A percentile compares a stretch with the other conserved stretches of the same genome.
Conservation (phyloP, 1,284 basidiomycete species). For the Bondarzewia mesenterica region DNA sequence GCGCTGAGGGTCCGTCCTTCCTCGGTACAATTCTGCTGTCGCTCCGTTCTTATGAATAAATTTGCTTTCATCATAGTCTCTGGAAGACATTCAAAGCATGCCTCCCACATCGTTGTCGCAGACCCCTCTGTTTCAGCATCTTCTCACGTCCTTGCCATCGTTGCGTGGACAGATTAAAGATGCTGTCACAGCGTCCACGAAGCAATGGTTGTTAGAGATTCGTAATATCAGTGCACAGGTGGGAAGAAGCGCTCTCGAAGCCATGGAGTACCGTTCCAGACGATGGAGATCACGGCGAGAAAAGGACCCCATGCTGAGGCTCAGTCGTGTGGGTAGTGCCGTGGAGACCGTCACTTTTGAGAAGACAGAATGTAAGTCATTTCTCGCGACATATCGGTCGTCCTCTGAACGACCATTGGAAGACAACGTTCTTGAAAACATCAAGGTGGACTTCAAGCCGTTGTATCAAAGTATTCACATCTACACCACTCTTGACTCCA, state of each 20-base stretch:
- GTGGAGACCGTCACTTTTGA: conserved; percentile 94
- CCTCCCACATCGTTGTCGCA: conserved; percentile 87
- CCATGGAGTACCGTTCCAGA: conserved; percentile 80
- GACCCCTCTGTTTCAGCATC: conserved; percentile 89
- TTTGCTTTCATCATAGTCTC: conserved; percentile 56
- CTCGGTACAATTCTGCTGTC: conserved; percentile 2
- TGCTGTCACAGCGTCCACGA: conserved; percentile 90
- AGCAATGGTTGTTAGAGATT: conserved; percentile 96
- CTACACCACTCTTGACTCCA: conserved; percentile 84
- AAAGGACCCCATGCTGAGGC: conserved; percentile 64
- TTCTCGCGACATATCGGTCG: not conserved
- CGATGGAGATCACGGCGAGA: conserved; percentile 82
- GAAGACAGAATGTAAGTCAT: conserved; percentile 82
- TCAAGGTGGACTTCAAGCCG: conserved; percentile 91
- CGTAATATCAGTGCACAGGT: conserved; percentile 84
- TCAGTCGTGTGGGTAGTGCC: conserved; percentile 87
- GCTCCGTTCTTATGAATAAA: conserved; percentile 9
- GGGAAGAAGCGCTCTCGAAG: conserved; percentile 83
- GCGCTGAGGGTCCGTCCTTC: conserved; percentile 77
- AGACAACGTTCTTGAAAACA: conserved; percentile 92
- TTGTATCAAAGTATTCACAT: conserved; percentile 98
- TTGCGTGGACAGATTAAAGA: conserved; percentile 85
- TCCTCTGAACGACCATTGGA: not conserved
- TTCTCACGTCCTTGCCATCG: conserved; percentile 88
- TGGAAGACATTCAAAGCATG: conserved; percentile 90